Evolutionary conservation across 345 rosid species (phyloP), one percentile per base, ranked within the genome.

Genomic region (Stellera chamaejasme): DNA sequence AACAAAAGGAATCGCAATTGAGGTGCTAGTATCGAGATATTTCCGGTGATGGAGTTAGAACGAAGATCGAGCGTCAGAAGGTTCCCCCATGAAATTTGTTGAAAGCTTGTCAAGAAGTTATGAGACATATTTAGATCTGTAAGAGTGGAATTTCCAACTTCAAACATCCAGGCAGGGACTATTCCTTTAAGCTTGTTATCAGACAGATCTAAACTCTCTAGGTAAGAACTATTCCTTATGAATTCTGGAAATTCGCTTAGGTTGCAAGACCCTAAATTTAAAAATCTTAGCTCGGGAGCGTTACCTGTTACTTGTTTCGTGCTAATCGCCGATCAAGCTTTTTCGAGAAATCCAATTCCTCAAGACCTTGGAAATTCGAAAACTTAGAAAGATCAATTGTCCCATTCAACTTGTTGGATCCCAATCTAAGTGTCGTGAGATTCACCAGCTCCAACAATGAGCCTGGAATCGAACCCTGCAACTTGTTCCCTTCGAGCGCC

Each of bases 121-220:
- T 55, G 10, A 6, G 72, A 47, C 10, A 58, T 27, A 14, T 58
- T 58, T 42, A 58, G 27, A 48, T 11, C 32, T 10, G 9, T n/a
- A 43, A 54, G 19, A 3, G 45, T n/a, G 27, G 0, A 3, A 9
- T 28, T 25, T 13, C 62, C 53, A 0, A 57, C 12, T 63, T 50
- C 50, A 62, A 45, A 47, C 10, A 52, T 9, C 54, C 48, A 51
- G 13, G 45, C 46, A 6, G 61, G 70, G 27, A 79, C 28, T 8
- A 16, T 6, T 0, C 77, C 75, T 2, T 54, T 28, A 48, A 74
- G 62, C 15, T 27, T 50, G 47, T 74, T 74, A 19, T 54, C 28
- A 3, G 47, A 48, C 45, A 71, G 57, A 26, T 55, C 58, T 11
- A 61, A 36, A 5, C 2, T 0, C 1, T 32, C 12, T 23, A 5